A percentile compares a stretch with the other conserved stretches of the same genome.
Conservation (phyloP, 257 asterid genomes). For the Solanum bukasovii region DNA sequence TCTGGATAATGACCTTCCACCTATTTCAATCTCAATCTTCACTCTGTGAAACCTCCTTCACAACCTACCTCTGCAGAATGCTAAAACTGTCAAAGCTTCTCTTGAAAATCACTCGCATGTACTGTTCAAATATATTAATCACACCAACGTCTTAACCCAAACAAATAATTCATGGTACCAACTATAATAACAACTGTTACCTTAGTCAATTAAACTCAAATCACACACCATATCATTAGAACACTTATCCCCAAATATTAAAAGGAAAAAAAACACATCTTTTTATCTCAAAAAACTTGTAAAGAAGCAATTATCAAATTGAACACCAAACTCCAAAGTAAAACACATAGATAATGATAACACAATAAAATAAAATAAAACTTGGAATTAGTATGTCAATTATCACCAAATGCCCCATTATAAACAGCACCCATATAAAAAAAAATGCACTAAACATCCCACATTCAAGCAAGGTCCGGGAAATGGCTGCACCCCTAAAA, state of each 20-base stretch:
- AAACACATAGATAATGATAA: neutral
- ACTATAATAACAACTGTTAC: neutral
- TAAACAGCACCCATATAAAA: too few species aligned
- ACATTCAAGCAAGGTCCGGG: neutral
- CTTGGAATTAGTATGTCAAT: neutral
- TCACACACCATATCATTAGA: neutral
- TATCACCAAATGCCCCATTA: neutral
- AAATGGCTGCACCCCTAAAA: neutral
- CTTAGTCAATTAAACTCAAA: neutral
- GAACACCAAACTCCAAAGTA: neutral
- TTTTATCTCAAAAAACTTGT: neutral
- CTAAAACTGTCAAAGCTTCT: neutral
- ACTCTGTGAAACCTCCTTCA: neutral
- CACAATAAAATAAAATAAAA: neutral
- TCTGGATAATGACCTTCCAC: neutral
- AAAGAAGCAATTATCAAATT: neutral
- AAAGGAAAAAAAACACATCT: neutral
- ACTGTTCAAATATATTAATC: neutral
- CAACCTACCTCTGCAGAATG: neutral
- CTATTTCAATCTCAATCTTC: conserved; percentile 11
- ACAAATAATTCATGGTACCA: neutral
- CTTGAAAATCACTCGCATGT: neutral
- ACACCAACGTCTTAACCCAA: neutral
- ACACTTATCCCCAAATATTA: neutral
- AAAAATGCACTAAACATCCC: neutral